A percentile compares a stretch with the other conserved stretches of the same genome.
These are phyloP conservation scores for Boletus pseudo-olivaceus DNA, from an alignment of 768 basidiomycete species.

Conservation along the genomic window DNA sequence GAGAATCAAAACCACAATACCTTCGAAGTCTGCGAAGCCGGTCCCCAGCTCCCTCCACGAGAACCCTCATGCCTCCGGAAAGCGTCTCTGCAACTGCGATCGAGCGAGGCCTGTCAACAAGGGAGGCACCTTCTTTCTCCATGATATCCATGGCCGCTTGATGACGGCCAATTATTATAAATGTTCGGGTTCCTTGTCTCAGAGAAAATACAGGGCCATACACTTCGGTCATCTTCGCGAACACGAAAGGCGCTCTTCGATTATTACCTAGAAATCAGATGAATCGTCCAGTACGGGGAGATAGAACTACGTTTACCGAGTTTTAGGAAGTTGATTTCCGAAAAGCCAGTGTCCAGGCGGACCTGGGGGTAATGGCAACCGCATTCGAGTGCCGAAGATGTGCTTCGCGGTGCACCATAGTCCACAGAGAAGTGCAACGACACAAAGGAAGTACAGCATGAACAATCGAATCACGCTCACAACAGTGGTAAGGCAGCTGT, in stretches of 20 bases:
- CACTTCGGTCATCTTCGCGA: conserved; percentile 54
- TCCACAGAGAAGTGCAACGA: neutral
- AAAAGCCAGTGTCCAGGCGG: conserved; percentile 17
- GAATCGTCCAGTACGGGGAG: too few relatives aligned
- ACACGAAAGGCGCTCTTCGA: conserved; percentile 24
- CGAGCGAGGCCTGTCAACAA: conserved; percentile 34
- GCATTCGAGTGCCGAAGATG: neutral
- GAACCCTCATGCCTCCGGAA: conserved; percentile 32
- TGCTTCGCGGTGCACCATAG: neutral
- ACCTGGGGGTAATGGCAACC: conserved; percentile 14
- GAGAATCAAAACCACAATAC: conserved; percentile 1
- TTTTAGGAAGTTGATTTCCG: conserved; percentile 8
- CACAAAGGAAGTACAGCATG: neutral
- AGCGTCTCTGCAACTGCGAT: conserved; percentile 35
- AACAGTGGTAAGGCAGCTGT: neutral
- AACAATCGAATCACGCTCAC: neutral
- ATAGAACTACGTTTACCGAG: neutral
- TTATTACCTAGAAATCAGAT: neutral
- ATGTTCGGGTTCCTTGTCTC: conserved; percentile 37
- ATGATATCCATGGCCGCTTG: conserved; percentile 38
- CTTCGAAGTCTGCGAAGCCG: conserved; percentile 30
- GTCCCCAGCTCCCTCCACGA: conserved; percentile 27
- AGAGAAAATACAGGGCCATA: conserved; percentile 61
- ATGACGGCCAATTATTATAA: conserved; percentile 25
- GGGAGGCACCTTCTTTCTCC: conserved; percentile 36